Conservation (phyloP, 129 eudicot species). For the Ambrosia trifida region DNA sequence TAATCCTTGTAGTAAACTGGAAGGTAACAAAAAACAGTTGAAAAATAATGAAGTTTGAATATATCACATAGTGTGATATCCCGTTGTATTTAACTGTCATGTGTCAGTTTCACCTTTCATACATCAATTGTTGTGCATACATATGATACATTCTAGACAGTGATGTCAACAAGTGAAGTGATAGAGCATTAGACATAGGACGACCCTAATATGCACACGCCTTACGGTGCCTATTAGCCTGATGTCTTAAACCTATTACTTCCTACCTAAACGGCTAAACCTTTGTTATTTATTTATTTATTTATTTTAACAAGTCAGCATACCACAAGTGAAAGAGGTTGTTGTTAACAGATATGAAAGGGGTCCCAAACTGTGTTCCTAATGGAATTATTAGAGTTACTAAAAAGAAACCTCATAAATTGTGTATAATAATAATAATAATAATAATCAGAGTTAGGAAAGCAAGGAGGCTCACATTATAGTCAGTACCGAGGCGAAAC, state of each 20-base stretch:
- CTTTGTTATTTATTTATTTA: neutral
- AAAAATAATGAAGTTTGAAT: neutral
- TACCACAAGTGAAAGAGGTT: neutral
- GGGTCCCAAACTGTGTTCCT: neutral
- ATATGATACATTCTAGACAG: neutral
- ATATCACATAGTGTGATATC: neutral
- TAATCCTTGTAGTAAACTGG: no score
- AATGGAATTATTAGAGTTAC: neutral
- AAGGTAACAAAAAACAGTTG: neutral
- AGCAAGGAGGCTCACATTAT: constrained; percentile 56
- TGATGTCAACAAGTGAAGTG: neutral
- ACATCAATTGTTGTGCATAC: neutral
- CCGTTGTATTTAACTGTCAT: neutral
- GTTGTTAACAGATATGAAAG: neutral
- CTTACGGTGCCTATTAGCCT: neutral
- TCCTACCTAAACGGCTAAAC: neutral
- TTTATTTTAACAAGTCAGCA: neutral
- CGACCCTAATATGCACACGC: neutral
- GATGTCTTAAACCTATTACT: constrained; percentile 1
- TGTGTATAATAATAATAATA: no score
- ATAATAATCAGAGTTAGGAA: no score
- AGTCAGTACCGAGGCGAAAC: constrained; percentile 81
- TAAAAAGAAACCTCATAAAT: neutral
- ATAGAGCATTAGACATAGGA: neutral
- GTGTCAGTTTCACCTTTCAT: neutral